These are phyloP conservation scores for Bonia amplexicaulis DNA, from an alignment of 176 grass and related monocot genomes.

Conservation along the genomic window DNA sequence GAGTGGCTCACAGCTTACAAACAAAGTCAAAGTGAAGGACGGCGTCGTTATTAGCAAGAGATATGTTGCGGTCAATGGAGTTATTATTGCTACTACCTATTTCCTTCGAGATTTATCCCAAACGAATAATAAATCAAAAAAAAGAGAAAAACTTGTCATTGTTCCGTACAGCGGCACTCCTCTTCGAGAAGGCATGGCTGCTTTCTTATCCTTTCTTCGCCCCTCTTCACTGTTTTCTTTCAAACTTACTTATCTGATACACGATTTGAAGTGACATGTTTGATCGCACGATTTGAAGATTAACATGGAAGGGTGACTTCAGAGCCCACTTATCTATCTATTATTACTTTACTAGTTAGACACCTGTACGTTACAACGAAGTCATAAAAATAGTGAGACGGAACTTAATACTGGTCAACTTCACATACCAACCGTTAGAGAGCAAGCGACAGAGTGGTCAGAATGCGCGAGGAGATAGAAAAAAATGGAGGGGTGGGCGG, in stretches of 20 bases:
- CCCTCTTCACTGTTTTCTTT: background rate
- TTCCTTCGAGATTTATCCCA: background rate
- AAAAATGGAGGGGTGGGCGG: too few relatives aligned
- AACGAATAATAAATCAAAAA: background rate
- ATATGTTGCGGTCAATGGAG: background rate
- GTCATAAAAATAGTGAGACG: too few relatives aligned
- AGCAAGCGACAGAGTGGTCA: too few relatives aligned
- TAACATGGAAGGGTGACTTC: too few relatives aligned
- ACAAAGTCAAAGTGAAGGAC: background rate
- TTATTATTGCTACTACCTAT: background rate
- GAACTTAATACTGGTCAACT: too few relatives aligned
- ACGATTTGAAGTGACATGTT: background rate
- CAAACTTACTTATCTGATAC: background rate
- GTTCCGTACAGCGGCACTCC: background rate
- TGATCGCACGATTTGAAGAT: background rate
- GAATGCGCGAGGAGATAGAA: too few relatives aligned
- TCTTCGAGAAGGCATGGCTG: background rate
- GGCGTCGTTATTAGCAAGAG: too few relatives aligned
- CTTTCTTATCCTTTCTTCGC: background rate
- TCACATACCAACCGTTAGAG: too few relatives aligned
- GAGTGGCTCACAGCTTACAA: background rate
- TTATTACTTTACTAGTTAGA: too few relatives aligned
- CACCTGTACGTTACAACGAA: too few relatives aligned
- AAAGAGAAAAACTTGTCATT: background rate
- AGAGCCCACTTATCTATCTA: too few relatives aligned